These are phyloP conservation scores for Beta vulgaris DNA, from an alignment of 148 eudicot species.

Conservation along the genomic window DNA sequence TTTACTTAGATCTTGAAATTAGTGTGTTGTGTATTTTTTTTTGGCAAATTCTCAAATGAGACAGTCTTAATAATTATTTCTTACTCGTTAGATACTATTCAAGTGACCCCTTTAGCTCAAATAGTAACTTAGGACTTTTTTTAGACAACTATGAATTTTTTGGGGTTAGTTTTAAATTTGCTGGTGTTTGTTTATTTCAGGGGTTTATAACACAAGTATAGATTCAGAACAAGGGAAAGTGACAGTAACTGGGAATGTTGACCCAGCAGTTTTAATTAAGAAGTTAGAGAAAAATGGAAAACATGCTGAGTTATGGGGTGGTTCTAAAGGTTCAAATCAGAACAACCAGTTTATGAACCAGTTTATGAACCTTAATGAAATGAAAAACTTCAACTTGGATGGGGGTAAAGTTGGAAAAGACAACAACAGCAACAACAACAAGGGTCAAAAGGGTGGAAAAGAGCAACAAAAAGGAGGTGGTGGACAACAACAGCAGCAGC, in stretches of 20 bases:
- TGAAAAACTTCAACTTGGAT: conserved; percentile 53
- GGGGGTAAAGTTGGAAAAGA: conserved; percentile 39
- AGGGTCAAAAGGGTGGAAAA: conserved; percentile 34
- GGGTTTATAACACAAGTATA: conserved; percentile 50
- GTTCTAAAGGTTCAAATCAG: conserved; percentile 32
- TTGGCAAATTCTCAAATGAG: no score
- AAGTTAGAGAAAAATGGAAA: conserved; percentile 79
- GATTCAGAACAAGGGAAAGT: conserved; percentile 83
- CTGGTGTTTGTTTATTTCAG: conserved; percentile 35
- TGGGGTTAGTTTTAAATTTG: no score
- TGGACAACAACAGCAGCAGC: conserved; percentile 16
- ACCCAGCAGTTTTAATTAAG: conserved; percentile 53
- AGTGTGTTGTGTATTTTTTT: background rate
- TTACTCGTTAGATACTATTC: no score
- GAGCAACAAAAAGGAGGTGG: conserved; percentile 32
- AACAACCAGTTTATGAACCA: conserved; percentile 29
- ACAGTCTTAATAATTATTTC: no score
- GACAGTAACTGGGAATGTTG: conserved; percentile 70
- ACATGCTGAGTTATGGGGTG: conserved; percentile 76
- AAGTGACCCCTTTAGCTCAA: no score
- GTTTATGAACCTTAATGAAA: conserved; percentile 38
- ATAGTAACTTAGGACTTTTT: no score
- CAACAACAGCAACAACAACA: conserved; percentile 10
- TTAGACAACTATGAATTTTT: no score
- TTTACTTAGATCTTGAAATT: background rate